Base-by-base conservation (phyloP, 768 basidiomycete species). In the Boletus subparvulus region DNA sequence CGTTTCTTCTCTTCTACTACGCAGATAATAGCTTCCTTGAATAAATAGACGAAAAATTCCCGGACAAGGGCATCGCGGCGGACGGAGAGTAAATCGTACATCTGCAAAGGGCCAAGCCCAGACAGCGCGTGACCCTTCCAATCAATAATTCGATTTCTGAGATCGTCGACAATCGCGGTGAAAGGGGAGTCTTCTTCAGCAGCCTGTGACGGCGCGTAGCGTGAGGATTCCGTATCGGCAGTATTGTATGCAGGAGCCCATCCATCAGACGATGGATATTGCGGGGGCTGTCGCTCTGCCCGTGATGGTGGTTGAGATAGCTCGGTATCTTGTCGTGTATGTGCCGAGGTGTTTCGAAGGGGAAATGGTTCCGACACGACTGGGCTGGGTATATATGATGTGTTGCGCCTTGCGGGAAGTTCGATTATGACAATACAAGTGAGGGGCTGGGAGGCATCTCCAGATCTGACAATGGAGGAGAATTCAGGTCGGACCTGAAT, bases 1-100 rank as follows among this genome's bases (percentile, higher is more conserved):
- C 89, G 85, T 66, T 93, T 95, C 78, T 87, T 92, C 74, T 99
- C 96, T 71, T 98, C 95, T 19, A 90, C 83, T n/a, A 98, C 94
- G 71, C 97, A 99, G 57, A 99, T 94, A 61, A 99, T 91, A 11
- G 97, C 97, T 72, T 98, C 94, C 67, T 88, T 89, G 83, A 98
- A 99, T 28, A 99, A 83, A 75, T 98, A 98, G 58, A 97, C 93
- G 68, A 87, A 91, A 73, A 98, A 98, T 71, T 97, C 95, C 52
- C 94, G 85, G 19, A 95, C 88, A 58, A 93, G 88, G 11, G 87
- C 77, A 62, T 96, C 96, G 47, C 95, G 86, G 49, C 94, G 84
- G 42, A 98, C 94, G 47, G 85, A 87, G 28, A 98, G 76, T 45
- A 94, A 79, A 73, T 97, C 96, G 71, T 92, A 97, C 83, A 97